Percentiles rank a stretch among this genome's conserved stretches.
Conservation (phyloP, 768 basidiomycete species). For the Termitomyces sp. region DNA sequence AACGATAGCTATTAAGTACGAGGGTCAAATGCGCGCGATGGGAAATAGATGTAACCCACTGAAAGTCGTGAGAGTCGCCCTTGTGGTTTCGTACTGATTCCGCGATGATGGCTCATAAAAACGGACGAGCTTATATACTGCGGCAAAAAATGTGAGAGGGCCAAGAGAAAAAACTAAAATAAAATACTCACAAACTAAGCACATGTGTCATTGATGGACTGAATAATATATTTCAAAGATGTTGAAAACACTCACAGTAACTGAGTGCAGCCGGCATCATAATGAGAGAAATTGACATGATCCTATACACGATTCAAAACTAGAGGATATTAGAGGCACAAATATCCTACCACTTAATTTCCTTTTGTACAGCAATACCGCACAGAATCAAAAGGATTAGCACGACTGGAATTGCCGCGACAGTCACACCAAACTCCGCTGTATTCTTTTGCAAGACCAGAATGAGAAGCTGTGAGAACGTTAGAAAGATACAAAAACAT, state of each 20-base stretch:
- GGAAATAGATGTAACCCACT: constrained; percentile 41
- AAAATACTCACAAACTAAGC: constrained; percentile 33
- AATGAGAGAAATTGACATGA: constrained; percentile 67
- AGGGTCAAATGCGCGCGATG: not conserved
- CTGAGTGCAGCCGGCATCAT: constrained; percentile 74
- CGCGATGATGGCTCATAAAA: constrained; percentile 64
- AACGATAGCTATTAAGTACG: constrained; percentile 49
- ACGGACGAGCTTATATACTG: constrained; percentile 83
- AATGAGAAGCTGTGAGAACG: constrained; percentile 62
- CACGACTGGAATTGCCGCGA: constrained; percentile 80
- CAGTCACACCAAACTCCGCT: constrained; percentile 77
- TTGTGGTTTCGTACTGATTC: constrained; percentile 60
- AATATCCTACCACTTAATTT: constrained; percentile 64
- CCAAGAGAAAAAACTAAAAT: not conserved
- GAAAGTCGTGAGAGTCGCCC: constrained; percentile 76
- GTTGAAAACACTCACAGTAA: constrained; percentile 58
- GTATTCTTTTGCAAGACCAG: constrained; percentile 60
- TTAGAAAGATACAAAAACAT: constrained; percentile 1
- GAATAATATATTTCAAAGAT: not conserved
- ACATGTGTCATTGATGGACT: not conserved
- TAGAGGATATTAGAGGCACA: not conserved
- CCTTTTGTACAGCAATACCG: constrained; percentile 68
- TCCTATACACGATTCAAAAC: constrained; percentile 29
- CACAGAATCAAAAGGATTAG: constrained; percentile 60
- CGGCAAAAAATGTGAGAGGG: not conserved